Evolutionary conservation across 2,329 filamentous ascomycete genomes (phyloP).

Genomic region (Colletotrichum godetiae): DNA sequence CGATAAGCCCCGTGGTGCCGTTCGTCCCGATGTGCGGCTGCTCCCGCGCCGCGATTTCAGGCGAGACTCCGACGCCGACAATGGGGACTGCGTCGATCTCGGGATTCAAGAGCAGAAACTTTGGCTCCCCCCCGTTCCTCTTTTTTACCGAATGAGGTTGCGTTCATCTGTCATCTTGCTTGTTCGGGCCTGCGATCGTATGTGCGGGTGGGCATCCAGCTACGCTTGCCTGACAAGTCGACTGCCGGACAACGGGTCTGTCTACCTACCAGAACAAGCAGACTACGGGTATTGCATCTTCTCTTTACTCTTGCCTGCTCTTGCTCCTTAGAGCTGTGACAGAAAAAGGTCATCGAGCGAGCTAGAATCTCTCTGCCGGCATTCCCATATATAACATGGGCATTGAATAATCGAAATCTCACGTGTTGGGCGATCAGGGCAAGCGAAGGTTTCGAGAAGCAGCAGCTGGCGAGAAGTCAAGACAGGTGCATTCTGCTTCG

Average conservation of each 20-base stretch:
- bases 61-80: neutral
- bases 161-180: neutral
- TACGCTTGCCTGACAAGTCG: no score
- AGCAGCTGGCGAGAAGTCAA: neutral
- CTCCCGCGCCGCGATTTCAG: slow-evolving; percentile 17
- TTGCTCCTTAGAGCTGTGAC: neutral
- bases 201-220: neutral
- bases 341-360: neutral
- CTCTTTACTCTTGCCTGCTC: neutral
- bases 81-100: neutral
- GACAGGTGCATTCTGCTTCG: neutral
- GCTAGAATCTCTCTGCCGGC: neutral
- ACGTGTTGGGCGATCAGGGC: no score
- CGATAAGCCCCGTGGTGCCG: slow-evolving; percentile 8
- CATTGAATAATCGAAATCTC: neutral
- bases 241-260: neutral
- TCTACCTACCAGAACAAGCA: neutral
- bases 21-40: slow-evolving; percentile 28
- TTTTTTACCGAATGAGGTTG: neutral
- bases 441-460: neutral
- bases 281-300: neutral
- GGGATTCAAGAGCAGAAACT: neutral
- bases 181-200: neutral
- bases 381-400: neutral
- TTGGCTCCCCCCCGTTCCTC: neutral